Conservation (phyloP, 139 green algal species). For the Picochlorum sp. region DNA sequence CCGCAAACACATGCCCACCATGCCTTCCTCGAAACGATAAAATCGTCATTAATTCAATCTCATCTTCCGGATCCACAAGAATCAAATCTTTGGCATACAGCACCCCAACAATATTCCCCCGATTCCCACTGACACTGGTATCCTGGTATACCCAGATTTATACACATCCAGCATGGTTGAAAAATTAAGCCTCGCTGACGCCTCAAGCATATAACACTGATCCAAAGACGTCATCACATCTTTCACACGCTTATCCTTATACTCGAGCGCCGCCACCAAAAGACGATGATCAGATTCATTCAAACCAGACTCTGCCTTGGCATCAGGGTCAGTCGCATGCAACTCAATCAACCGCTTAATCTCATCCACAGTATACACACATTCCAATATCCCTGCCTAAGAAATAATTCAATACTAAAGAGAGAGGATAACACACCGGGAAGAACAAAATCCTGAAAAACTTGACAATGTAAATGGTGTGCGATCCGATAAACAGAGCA, state of each 20-base stretch:
- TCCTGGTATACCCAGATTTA: conserved; percentile 30
- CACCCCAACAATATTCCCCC: conserved; percentile 51
- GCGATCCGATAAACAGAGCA: conserved; percentile 70
- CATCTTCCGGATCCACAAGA: conserved; percentile 61
- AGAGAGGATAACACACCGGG: conserved; percentile 57
- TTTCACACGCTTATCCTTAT: conserved; percentile 62
- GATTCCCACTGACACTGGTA: conserved; percentile 47
- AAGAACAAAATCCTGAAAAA: conserved; percentile 47
- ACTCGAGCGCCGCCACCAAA: conserved; percentile 67
- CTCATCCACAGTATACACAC: conserved; percentile 8
- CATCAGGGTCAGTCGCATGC: conserved; percentile 50
- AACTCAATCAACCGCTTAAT: conserved; percentile 41
- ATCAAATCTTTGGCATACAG: conserved; percentile 68
- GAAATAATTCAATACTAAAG: conserved; percentile 68
- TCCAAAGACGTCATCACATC: conserved; percentile 68
- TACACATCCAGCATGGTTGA: conserved; percentile 43
- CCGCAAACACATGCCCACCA: conserved; percentile 28
- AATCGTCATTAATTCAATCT: conserved; percentile 51
- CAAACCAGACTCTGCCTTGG: conserved; percentile 48
- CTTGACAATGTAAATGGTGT: conserved; percentile 62
- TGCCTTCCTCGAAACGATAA: conserved; percentile 36
- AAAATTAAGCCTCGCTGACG: conserved; percentile 50
- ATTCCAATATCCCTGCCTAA: conserved; percentile 45
- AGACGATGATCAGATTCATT: conserved; percentile 39
- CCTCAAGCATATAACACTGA: conserved; percentile 69